These are phyloP conservation scores for Sherardia arvensis DNA, from an alignment of 257 asterid genomes.

Conservation along the genomic window DNA sequence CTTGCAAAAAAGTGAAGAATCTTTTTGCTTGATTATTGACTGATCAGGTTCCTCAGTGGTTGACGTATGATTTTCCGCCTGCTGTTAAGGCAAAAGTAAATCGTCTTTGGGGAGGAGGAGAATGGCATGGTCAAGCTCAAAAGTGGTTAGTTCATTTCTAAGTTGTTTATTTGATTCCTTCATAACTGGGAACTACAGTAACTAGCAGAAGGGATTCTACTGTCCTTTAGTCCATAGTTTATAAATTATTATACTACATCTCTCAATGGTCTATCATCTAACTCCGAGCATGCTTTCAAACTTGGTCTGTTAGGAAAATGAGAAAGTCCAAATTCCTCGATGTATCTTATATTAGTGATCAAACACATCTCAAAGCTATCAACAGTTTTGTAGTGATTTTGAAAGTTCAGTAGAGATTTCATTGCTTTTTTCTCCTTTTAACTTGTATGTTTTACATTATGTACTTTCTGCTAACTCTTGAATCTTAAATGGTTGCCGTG, in stretches of 20 bases:
- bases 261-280: background rate
- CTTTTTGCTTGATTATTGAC: slow-evolving; percentile 11
- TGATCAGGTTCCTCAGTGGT: slow-evolving; percentile 79
- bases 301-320: background rate
- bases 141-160: slow-evolving; percentile 52
- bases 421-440: background rate
- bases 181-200: background rate
- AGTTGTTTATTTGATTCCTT: background rate
- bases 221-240: background rate
- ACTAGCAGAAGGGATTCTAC: background rate
- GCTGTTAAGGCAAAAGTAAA: slow-evolving; percentile 94
- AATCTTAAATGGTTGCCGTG: background rate
- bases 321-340: background rate
- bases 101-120: slow-evolving; percentile 99
- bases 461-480: background rate
- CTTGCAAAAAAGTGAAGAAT: background rate
- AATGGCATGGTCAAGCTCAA: slow-evolving; percentile 99
- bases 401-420: background rate
- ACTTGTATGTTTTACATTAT: background rate
- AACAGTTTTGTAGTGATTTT: background rate
- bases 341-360: background rate
- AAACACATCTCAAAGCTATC: background rate
- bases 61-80: slow-evolving; percentile 93
- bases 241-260: background rate
- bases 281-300: background rate